Evolutionary conservation across 192 early-diverging fungal species (phyloP).

Genomic region (Coemansia furcata): DNA sequence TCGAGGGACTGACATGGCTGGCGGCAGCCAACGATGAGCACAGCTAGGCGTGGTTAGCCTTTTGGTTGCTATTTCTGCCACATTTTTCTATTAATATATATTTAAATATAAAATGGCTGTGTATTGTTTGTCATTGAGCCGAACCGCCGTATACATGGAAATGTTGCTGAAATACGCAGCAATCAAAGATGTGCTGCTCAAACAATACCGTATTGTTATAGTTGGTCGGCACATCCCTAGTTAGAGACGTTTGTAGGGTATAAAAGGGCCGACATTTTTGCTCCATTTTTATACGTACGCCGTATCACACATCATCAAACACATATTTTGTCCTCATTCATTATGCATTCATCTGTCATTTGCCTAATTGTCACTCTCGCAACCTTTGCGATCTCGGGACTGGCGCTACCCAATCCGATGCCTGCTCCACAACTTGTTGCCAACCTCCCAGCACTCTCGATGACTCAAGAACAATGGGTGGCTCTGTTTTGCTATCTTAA

Average conservation of each 20-base stretch:
- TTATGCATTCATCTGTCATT: background rate
- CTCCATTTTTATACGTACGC: background rate
- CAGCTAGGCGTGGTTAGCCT: background rate
- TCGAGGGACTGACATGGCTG: constrained; percentile 25
- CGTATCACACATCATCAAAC: background rate
- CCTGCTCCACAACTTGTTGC: constrained; percentile 13
- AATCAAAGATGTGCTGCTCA: background rate
- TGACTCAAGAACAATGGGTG: constrained; percentile 16
- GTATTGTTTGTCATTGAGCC: background rate
- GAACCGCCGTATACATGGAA: background rate
- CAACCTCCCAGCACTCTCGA: constrained; percentile 13
- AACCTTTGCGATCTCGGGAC: background rate
- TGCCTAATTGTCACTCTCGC: constrained; percentile 6
- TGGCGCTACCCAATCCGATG: background rate
- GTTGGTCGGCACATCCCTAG: background rate
- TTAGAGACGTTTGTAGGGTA: background rate
- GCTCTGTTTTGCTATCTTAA: constrained; percentile 10
- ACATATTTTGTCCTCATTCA: background rate
- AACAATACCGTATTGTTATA: background rate
- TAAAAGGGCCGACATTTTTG: background rate
- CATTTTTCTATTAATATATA: constrained; percentile 1
- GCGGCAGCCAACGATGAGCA: constrained; percentile 7
- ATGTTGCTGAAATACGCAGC: background rate
- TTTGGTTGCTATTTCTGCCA: background rate
- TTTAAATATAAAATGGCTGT: background rate